Base-by-base conservation (phyloP, 2,329 filamentous ascomycete species). In the Parastagonospora avenae region DNA sequence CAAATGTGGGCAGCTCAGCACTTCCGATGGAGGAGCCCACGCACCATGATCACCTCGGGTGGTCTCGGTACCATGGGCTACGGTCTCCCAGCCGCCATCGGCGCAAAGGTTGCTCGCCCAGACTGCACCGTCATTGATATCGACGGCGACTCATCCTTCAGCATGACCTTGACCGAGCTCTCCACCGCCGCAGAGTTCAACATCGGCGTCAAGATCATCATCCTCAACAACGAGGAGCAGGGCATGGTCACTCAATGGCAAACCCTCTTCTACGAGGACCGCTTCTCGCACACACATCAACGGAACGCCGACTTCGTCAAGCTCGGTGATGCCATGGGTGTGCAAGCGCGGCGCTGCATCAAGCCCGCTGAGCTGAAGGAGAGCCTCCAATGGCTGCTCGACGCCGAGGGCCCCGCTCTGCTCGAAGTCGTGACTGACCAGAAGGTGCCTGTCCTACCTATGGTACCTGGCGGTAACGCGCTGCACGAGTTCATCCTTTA, bases 201-300 rank as follows among this genome's bases (percentile, higher is more conserved):
- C 79, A 97, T 97, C 73, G 92, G 90, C 59, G 88, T 96, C 75
- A 97, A 97, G 83, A 83, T 97, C 54, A 91, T 97, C 64, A 82
- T 97, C 24, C 77, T 99, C 48, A 97, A 97, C 82, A 99, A 96
- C 76, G 92, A 96, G 75, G 92, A 97, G 77, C 93, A 97, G 78
- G 93, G 93, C 46, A 97, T 97, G 93, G 92, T 97, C 37, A 97
- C 92, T 1, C 93, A 97, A 79, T 97, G 93, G 93, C 93, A 97
- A 77, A 92, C 91, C 66, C 85, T 97, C 60, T 97, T 97, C 79
- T 97, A 96, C 79, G 89, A 96, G 75, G 92, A 97, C 71, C 87
- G 93, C 64, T 97, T 87, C 74, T 83, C 91, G 31, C 92, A 96
- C 74, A 97, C 93, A 0, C 93, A 97, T 75, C 92, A 96, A 78